phyloP scores from a whole-genome alignment of 345 rosid genomes.

The Acer saccharum region DNA sequence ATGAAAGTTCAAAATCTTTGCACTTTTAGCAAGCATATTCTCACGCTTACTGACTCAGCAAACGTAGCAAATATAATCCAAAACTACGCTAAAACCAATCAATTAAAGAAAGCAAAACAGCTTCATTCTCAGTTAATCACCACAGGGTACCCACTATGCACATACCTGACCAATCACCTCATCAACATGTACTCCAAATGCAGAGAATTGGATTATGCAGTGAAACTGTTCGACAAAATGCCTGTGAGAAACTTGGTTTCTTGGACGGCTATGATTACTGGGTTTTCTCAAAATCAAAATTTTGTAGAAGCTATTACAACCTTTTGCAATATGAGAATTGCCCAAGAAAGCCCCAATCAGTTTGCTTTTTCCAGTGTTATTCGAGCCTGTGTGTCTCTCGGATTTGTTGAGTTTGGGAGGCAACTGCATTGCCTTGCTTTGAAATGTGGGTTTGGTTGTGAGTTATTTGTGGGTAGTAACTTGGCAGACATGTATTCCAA shows the following conservation, averaged over 20 bases:
- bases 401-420: constrained; percentile 12
- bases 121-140: constrained; percentile 3
- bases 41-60: neutral
- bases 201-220: constrained; percentile 4
- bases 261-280: constrained; percentile 17
- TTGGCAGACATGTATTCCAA: constrained; percentile 11
- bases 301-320: neutral
- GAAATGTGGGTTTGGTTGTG: constrained; percentile 15
- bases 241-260: constrained; percentile 9
- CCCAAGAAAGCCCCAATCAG: constrained; percentile 3
- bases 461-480: constrained; percentile 9
- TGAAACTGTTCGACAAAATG: constrained; percentile 11
- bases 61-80: neutral
- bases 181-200: constrained; percentile 9
- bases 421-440: constrained; percentile 15
- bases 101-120: neutral
- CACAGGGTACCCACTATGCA: neutral
- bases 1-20: neutral
- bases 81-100: constrained; percentile 12
- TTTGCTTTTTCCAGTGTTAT: constrained; percentile 11
- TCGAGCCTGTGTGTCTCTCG: neutral
- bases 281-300: constrained; percentile 8
- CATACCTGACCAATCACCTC: constrained; percentile 4
- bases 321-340: constrained; percentile 16
- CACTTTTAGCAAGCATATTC: neutral